Conservation (phyloP, 495 filamentous ascomycete genomes). For the Durotheca rogersii region DNA sequence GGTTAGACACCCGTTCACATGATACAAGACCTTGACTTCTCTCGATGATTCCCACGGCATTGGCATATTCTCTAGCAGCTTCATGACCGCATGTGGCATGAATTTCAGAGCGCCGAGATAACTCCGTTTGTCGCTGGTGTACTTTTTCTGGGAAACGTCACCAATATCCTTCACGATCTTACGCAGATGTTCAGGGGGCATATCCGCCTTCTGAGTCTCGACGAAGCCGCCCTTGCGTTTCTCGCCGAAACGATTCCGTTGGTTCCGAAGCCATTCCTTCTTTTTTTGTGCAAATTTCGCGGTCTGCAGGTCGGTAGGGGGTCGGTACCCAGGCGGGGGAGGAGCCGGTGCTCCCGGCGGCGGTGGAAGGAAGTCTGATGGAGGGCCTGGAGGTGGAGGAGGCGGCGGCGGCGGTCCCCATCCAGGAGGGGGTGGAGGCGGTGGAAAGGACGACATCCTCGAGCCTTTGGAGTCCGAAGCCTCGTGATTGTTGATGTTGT, state of each 20-base stretch:
- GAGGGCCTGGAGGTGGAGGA: constrained; percentile 76
- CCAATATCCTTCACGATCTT: constrained; percentile 99
- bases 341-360: constrained; percentile 65
- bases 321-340: constrained; percentile 86
- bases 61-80: constrained; percentile 98
- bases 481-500: constrained; percentile 28
- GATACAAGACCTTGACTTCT: constrained; percentile 97
- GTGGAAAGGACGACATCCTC: constrained; percentile 72
- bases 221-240: constrained; percentile 95
- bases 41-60: constrained; percentile 98
- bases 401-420: constrained; percentile 62
- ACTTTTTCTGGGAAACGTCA: constrained; percentile 99
- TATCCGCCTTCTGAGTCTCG: constrained; percentile 97
- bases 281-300: constrained; percentile 98
- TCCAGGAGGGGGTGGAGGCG: constrained; percentile 60
- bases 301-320: constrained; percentile 79
- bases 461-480: constrained; percentile 23
- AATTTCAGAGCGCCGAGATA: constrained; percentile 98
- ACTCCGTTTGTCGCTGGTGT: constrained; percentile 96
- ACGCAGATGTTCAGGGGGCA: constrained; percentile 97
- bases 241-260: constrained; percentile 93
- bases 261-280: constrained; percentile 94
- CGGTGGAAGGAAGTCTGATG: constrained; percentile 69
- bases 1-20: constrained; percentile 96
- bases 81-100: constrained; percentile 99